Evolutionary conservation across 192 early-diverging fungal species (phyloP).

Genomic region (Piromyces sp.): DNA sequence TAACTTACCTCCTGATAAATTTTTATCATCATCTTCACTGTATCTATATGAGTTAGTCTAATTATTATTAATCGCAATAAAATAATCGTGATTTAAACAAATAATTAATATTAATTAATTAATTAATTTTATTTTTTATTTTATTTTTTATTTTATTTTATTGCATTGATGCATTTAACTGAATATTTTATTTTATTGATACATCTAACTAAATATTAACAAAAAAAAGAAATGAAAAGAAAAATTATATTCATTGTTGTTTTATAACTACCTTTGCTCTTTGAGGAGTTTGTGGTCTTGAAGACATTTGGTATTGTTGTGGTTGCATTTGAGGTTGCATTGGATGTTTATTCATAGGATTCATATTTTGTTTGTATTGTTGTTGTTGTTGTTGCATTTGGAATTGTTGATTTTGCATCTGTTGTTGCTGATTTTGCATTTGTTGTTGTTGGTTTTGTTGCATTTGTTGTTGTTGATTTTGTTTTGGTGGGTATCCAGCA

Average conservation of each 20-base stretch:
- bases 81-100: no score
- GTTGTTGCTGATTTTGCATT: neutral
- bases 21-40: neutral
- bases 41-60: neutral
- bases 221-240: no score
- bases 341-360: neutral
- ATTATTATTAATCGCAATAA: no score
- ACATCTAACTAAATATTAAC: no score
- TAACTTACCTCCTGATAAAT: neutral
- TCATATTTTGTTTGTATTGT: neutral
- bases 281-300: neutral
- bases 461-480: neutral
- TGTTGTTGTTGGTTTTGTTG: neutral
- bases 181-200: no score
- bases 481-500: neutral
- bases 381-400: neutral
- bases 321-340: neutral
- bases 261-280: neutral
- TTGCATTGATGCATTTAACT: no score
- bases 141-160: no score
- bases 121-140: no score
- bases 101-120: no score
- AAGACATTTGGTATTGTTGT: neutral
- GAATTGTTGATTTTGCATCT: neutral
- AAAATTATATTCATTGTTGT: no score